Percentiles rank a stretch among this genome's conserved stretches.
Conservation (phyloP, 2,329 filamentous ascomycete genomes). For the Teratosphaeria gauchensis region DNA sequence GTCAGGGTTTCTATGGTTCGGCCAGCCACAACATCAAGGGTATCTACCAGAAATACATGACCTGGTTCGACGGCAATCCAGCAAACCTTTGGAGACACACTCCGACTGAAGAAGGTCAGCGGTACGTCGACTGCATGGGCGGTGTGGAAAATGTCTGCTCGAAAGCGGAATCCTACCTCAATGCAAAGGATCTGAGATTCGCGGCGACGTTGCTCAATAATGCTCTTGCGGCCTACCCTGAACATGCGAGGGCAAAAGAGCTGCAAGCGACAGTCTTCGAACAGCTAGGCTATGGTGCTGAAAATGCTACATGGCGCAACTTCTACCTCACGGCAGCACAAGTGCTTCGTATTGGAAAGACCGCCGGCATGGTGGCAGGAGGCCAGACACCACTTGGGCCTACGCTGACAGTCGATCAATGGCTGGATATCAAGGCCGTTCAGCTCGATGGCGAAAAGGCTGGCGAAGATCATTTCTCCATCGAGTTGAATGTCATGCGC, state of each 20-base stretch:
- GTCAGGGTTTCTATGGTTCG: not conserved
- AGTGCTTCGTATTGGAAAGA: not conserved
- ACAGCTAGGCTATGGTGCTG: conserved; percentile 1
- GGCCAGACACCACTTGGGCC: not conserved
- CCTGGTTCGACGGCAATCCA: conserved; percentile 6
- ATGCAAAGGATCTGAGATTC: conserved; percentile 1
- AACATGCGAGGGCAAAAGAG: not conserved
- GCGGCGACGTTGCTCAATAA: conserved; percentile 3
- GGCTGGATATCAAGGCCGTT: not conserved
- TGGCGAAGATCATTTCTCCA: not conserved
- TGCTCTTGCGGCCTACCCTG: conserved; percentile 1
- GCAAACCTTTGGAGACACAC: conserved; percentile 5
- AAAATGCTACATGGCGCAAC: not conserved
- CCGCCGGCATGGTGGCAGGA: not conserved
- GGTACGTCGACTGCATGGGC: conserved; percentile 3
- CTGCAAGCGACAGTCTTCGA: conserved; percentile 1
- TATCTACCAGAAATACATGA: conserved; percentile 4
- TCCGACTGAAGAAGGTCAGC: not conserved
- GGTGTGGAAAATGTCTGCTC: not conserved
- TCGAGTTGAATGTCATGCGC: not conserved
- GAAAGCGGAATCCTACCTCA: not conserved
- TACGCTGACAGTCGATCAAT: not conserved
- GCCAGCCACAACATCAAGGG: conserved; percentile 3
- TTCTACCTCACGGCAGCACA: not conserved
- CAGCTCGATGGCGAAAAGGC: not conserved